These are phyloP conservation scores for Eustoma russellianum DNA, from an alignment of 257 asterid species.

Conservation along the genomic window DNA sequence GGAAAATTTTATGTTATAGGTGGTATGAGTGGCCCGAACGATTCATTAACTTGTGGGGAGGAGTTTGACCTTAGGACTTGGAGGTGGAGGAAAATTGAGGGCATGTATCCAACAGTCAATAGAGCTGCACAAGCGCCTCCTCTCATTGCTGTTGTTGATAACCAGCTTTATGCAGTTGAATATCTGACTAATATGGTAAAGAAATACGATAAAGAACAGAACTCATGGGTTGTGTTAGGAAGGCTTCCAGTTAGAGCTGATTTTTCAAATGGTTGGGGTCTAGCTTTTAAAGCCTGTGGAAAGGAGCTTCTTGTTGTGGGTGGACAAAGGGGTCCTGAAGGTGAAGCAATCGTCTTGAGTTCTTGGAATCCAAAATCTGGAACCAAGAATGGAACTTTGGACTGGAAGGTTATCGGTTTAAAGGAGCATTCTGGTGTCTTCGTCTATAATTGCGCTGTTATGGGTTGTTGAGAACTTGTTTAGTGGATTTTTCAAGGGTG, in stretches of 20 bases:
- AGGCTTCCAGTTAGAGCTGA: constrained; percentile 83
- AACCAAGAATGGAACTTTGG: constrained; percentile 41
- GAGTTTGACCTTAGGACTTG: constrained; percentile 62
- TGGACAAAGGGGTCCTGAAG: constrained; percentile 88
- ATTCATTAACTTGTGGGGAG: constrained; percentile 72
- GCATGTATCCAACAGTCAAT: constrained; percentile 68
- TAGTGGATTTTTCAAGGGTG: constrained; percentile 9
- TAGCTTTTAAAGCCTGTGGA: constrained; percentile 79
- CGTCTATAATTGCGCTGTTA: constrained; percentile 77
- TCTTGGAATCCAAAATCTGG: constrained; percentile 64
- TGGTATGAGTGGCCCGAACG: constrained; percentile 69
- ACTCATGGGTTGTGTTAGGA: constrained; percentile 67
- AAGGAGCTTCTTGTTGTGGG: constrained; percentile 69
- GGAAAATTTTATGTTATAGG: constrained; percentile 72
- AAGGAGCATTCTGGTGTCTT: constrained; percentile 88
- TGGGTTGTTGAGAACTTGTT: constrained; percentile 56
- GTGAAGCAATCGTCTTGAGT: constrained; percentile 68
- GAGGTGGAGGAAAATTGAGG: constrained; percentile 69
- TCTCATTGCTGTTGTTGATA: constrained; percentile 74
- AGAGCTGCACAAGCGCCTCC: constrained; percentile 93
- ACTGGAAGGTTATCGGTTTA: constrained; percentile 63
- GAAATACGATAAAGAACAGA: constrained; percentile 48
- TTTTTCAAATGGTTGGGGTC: constrained; percentile 86
- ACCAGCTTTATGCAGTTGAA: constrained; percentile 70
- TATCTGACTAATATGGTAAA: constrained; percentile 75